A percentile compares a stretch with the other conserved stretches of the same genome.
Evolutionary conservation across 169 alveolate genomes (phyloP).

Genomic region (Plasmodium inui): DNA sequence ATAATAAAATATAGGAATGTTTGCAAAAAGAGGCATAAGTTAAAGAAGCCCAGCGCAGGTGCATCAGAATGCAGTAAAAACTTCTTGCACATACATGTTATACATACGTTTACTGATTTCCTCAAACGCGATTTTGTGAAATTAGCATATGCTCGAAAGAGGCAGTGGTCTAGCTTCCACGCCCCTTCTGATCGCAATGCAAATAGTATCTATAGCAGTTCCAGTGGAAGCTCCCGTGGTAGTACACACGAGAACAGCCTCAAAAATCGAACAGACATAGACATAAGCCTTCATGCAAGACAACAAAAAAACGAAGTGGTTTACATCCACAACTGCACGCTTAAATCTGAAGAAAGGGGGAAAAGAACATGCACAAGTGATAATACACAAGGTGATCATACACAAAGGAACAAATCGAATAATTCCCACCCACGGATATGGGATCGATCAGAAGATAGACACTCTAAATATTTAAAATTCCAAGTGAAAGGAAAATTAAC

Average conservation of each 20-base stretch:
- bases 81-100: background rate
- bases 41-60: background rate
- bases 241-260: background rate
- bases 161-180: background rate
- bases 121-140: background rate
- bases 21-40: background rate
- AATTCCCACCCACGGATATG: background rate
- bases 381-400: background rate
- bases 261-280: background rate
- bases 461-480: background rate
- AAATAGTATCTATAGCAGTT: background rate
- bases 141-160: background rate
- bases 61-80: background rate
- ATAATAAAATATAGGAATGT: background rate
- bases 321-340: background rate
- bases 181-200: background rate
- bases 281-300: background rate
- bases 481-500: background rate
- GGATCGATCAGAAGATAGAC: background rate
- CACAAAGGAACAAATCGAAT: background rate
- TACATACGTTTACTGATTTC: background rate
- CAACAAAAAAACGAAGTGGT: background rate
- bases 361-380: background rate
- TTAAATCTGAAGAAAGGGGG: background rate
- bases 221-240: background rate